Evolutionary conservation across 2,329 filamentous ascomycete genomes (phyloP).

Genomic region (Pestalotiopsis sp.): DNA sequence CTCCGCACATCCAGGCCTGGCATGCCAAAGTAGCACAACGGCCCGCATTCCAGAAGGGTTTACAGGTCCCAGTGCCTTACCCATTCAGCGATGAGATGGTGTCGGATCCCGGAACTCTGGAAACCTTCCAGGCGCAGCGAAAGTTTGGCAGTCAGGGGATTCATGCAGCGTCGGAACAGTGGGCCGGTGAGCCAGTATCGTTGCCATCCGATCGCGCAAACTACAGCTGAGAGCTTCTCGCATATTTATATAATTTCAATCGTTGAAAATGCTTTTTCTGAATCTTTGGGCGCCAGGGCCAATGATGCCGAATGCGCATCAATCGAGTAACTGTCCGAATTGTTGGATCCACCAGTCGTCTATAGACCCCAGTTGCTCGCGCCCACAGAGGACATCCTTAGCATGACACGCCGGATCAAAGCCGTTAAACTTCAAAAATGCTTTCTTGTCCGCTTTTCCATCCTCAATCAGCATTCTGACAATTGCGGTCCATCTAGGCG

Average conservation of each 20-base stretch:
- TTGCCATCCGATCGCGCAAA: slow-evolving; percentile 9
- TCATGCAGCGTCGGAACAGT: not conserved
- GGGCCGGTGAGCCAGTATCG: not conserved
- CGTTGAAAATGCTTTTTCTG: not conserved
- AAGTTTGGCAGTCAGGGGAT: not conserved
- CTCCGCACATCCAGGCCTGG: slow-evolving; percentile 16
- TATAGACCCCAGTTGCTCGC: not conserved
- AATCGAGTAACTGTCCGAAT: not conserved
- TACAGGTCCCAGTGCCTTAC: slow-evolving; percentile 9
- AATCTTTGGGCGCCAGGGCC: no score
- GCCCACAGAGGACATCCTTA: slow-evolving; percentile 21
- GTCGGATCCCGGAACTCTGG: not conserved
- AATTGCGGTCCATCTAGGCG: slow-evolving; percentile 31
- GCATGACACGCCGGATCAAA: slow-evolving; percentile 35
- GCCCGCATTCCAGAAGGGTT: slow-evolving; percentile 16
- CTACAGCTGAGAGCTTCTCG: not conserved
- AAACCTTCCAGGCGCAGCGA: not conserved
- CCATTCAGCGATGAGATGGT: slow-evolving; percentile 4
- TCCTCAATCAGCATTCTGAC: slow-evolving; percentile 28
- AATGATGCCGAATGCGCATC: not conserved
- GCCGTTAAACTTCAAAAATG: slow-evolving; percentile 26
- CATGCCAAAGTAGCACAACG: slow-evolving; percentile 13
- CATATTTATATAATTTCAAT: not conserved
- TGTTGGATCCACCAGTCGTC: slow-evolving; percentile 11
- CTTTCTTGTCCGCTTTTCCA: slow-evolving; percentile 28